Base-by-base conservation (phyloP, 495 filamentous ascomycete species). In the Hyaloscypha finlandica region DNA sequence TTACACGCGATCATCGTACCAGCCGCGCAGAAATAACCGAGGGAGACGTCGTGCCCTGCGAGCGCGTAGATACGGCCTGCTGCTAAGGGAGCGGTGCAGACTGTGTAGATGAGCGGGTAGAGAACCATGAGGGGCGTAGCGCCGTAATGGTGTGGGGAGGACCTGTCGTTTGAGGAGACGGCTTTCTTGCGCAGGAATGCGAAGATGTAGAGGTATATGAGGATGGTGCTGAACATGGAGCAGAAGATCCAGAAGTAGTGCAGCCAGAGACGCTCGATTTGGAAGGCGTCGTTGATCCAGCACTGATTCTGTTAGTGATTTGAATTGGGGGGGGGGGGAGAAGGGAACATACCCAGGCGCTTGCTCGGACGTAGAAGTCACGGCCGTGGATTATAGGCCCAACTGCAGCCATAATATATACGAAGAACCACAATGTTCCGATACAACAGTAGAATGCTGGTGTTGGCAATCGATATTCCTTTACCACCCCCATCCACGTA, bases 241-340 rank as follows among this genome's bases (percentile, higher is more conserved):
- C 92, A 76, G 77, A 93, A 92, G 75, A 93, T 90, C 85, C 88
- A 94, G 68, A 93, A 81, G 72, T 94, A 94, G 71, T 94, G 91
- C 22, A 89, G 83, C 80, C 84, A 86, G 1, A 94, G 83, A 68
- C 90, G 90, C 51, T 86, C 78, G 6, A 74, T 70, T 64, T 87
- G 82, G 75, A 87, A 91, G 1, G 81, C 74, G 48, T 80, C 74
- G 69, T 84, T 88, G 37, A 92, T 84, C 90, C 90, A 92, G 76
- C 90, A 92, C 90, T 90, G 67, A 3, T 31, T 54, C 20, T 29
- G 67, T 76, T 51, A 71, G 52, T 55, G 25, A 25, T 1, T 48
- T n/a, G 12, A n/a, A 33, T 62, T 51, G 31, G 16, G 58, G n/a
- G 52, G 25, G n/a, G 69, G n/a, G 74, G 58, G 64, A 56, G 37